Conservation (phyloP, 2,329 filamentous ascomycete species). For the Stenocarpella maydis region DNA sequence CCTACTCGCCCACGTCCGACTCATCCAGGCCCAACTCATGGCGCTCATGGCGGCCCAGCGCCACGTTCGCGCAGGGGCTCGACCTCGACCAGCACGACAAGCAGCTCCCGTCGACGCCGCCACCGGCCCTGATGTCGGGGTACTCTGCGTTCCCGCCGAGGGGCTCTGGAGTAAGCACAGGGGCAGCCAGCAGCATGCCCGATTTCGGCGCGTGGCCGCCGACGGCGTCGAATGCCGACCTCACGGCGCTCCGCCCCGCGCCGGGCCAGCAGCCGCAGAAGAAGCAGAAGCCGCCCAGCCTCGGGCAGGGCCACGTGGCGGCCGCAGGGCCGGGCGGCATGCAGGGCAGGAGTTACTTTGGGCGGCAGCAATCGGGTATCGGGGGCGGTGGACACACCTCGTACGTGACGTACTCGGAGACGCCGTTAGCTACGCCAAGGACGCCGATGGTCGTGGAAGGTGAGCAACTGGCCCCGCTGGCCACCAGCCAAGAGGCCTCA, state of each 20-base stretch:
- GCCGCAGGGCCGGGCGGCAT: neutral
- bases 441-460: constrained; percentile 17
- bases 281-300: neutral
- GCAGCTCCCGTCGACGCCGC: constrained; percentile 4
- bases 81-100: neutral
- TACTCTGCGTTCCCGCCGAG: neutral
- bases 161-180: neutral
- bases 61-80: constrained; percentile 1
- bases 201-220: neutral
- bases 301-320: neutral
- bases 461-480: constrained; percentile 24
- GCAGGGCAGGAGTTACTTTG: neutral
- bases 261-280: neutral
- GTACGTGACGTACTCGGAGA: constrained; percentile 13
- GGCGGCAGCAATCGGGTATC: neutral
- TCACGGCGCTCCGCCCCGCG: neutral
- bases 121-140: neutral
- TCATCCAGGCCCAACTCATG: neutral
- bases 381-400: neutral
- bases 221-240: neutral
- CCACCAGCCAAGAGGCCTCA: constrained; percentile 23
- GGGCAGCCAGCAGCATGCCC: constrained; percentile 1
- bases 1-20: neutral
- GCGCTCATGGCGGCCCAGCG: constrained; percentile 9
- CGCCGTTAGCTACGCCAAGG: constrained; percentile 19